phyloP scores from a whole-genome alignment of 495 filamentous ascomycete genomes.

The Diplogelasinospora grovesii region DNA sequence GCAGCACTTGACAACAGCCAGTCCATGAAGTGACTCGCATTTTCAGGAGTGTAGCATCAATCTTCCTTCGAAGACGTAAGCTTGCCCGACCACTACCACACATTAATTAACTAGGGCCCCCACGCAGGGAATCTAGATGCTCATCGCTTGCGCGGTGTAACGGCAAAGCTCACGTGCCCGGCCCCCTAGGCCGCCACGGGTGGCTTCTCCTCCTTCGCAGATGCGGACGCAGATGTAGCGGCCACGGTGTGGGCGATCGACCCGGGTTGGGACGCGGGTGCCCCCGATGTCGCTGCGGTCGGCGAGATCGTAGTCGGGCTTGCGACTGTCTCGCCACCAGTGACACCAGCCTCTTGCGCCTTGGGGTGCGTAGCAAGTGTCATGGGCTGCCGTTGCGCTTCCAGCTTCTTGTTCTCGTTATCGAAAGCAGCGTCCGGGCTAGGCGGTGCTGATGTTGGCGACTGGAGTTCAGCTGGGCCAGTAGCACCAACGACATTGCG shows the following conservation, averaged over 20 bases:
- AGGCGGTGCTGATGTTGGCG: slow-evolving; percentile 8
- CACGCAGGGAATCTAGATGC: background rate
- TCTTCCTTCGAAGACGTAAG: too few species aligned
- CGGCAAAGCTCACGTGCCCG: too few species aligned
- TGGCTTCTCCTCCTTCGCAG: slow-evolving; percentile 16
- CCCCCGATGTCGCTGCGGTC: slow-evolving; percentile 3
- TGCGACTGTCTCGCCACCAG: slow-evolving; percentile 26
- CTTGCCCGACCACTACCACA: too few species aligned
- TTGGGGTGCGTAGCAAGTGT: slow-evolving; percentile 8
- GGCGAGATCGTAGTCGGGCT: slow-evolving; percentile 30
- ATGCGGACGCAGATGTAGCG: slow-evolving; percentile 4
- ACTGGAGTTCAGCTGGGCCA: slow-evolving; percentile 17
- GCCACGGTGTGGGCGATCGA: background rate
- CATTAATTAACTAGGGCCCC: background rate
- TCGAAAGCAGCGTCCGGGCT: slow-evolving; percentile 2
- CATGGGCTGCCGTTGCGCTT: slow-evolving; percentile 5
- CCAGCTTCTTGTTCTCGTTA: slow-evolving; percentile 13
- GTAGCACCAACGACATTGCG: slow-evolving; percentile 36
- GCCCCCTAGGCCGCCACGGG: slow-evolving; percentile 4
- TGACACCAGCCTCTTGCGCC: slow-evolving; percentile 18
- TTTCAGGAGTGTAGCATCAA: too few species aligned
- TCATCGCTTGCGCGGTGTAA: too few species aligned
- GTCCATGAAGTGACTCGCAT: too few species aligned
- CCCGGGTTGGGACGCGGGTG: background rate
- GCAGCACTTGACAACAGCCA: too few species aligned